Conservation (phyloP, 352 stramenopile species). For the Globisporangium cystogenes region DNA sequence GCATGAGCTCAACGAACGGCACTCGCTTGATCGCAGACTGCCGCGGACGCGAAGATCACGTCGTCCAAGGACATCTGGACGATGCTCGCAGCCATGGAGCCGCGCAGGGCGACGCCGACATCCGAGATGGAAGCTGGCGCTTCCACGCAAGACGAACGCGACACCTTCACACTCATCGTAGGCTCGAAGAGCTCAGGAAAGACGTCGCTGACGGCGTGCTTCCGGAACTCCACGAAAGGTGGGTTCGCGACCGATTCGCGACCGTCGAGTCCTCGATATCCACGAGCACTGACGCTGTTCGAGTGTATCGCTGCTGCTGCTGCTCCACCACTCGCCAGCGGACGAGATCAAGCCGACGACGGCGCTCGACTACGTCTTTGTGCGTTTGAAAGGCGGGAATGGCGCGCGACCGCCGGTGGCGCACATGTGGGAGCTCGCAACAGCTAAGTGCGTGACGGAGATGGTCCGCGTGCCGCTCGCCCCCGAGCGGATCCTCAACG, state of each 20-base stretch:
- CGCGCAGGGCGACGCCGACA: slow-evolving; percentile 20
- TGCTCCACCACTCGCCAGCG: slow-evolving; percentile 17
- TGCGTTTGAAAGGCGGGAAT: slow-evolving; percentile 52
- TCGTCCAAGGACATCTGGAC: slow-evolving; percentile 68
- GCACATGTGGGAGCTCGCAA: slow-evolving; percentile 91
- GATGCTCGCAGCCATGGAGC: slow-evolving; percentile 50
- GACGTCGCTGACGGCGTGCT: slow-evolving; percentile 67
- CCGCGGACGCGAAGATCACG: slow-evolving; percentile 9
- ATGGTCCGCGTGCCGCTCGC: slow-evolving; percentile 84
- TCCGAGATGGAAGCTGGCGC: slow-evolving; percentile 12
- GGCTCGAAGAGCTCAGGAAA: slow-evolving; percentile 72
- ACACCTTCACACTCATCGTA: slow-evolving; percentile 70
- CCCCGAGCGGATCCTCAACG: slow-evolving; percentile 66
- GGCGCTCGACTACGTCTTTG: slow-evolving; percentile 89
- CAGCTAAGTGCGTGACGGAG: slow-evolving; percentile 66
- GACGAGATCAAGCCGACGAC: slow-evolving; percentile 90
- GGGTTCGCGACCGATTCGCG: slow-evolving; percentile 3
- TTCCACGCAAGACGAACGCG: slow-evolving; percentile 37
- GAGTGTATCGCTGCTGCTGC: slow-evolving; percentile 2
- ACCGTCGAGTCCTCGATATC: not conserved
- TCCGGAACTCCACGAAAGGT: slow-evolving; percentile 61
- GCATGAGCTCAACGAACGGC: no score
- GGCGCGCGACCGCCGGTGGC: slow-evolving; percentile 41
- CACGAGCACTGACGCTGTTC: not conserved
- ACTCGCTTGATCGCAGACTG: not conserved